Percentiles rank a stretch among this genome's conserved stretches.
These are phyloP conservation scores for Exophiala xenobiotica DNA, from an alignment of 2,329 filamentous ascomycete species.

Conservation along the genomic window DNA sequence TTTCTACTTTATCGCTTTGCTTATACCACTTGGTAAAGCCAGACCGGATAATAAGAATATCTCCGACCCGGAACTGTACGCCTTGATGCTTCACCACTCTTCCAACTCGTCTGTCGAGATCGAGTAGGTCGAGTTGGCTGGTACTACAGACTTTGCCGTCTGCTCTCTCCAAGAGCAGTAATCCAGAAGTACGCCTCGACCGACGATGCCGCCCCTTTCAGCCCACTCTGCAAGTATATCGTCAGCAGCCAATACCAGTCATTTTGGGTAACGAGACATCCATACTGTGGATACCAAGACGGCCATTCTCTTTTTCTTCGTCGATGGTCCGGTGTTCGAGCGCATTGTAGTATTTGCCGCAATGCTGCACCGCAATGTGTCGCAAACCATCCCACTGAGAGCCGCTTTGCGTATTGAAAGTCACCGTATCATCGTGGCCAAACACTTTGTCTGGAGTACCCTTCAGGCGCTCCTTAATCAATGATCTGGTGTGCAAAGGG, in stretches of 20 bases:
- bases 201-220: conserved; percentile 41
- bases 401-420: conserved; percentile 19
- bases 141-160: conserved; percentile 35
- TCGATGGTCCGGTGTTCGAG: conserved; percentile 6
- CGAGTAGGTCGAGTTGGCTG: conserved; percentile 39
- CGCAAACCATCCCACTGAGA: conserved; percentile 23
- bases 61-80: conserved; percentile 22
- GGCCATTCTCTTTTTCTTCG: background rate
- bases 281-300: conserved; percentile 13
- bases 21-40: conserved; percentile 24
- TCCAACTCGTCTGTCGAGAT: conserved; percentile 23
- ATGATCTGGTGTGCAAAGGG: conserved; percentile 29
- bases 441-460: background rate
- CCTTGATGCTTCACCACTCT: conserved; percentile 16
- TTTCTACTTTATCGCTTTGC: background rate
- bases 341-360: conserved; percentile 5
- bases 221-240: conserved; percentile 35
- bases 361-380: conserved; percentile 14
- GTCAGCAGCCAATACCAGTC: background rate
- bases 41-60: conserved; percentile 28
- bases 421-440: conserved; percentile 18
- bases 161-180: conserved; percentile 42
- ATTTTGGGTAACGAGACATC: background rate
- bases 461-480: conserved; percentile 8
- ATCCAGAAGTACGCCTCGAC: conserved; percentile 48